Evolutionary conservation across 2,329 filamentous ascomycete genomes (phyloP).

Genomic region (Fusarium secorum): DNA sequence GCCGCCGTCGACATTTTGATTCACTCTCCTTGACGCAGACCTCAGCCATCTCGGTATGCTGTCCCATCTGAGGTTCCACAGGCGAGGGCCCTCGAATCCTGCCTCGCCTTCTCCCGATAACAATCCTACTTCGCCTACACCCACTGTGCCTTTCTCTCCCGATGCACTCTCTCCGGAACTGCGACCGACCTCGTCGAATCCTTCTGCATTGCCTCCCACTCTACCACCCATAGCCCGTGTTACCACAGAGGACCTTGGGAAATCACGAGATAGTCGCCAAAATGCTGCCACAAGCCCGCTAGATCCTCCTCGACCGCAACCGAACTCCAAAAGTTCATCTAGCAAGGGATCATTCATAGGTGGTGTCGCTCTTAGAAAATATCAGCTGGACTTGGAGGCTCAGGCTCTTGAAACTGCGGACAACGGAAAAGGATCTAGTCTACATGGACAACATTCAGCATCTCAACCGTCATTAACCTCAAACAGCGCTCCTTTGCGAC

Average conservation of each 20-base stretch:
- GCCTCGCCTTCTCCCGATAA: constrained; percentile 61
- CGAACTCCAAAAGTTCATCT: constrained; percentile 46
- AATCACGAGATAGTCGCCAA: constrained; percentile 35
- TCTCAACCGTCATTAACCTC: constrained; percentile 30
- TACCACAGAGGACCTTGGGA: constrained; percentile 51
- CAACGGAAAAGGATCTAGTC: constrained; percentile 17
- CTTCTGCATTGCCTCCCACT: constrained; percentile 54
- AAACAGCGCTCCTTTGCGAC: constrained; percentile 39
- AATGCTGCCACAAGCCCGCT: constrained; percentile 36
- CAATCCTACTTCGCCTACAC: constrained; percentile 50
- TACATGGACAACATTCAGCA: constrained; percentile 25
- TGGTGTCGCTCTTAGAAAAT: constrained; percentile 62
- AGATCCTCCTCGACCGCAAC: constrained; percentile 40
- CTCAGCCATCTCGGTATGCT: constrained; percentile 51
- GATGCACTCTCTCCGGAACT: constrained; percentile 51
- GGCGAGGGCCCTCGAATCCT: constrained; percentile 64
- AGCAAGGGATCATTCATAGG: constrained; percentile 60
- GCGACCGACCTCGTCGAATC: constrained; percentile 46
- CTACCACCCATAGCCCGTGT: constrained; percentile 61
- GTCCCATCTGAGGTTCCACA: constrained; percentile 66
- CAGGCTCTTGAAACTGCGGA: constrained; percentile 36
- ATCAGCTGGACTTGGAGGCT: constrained; percentile 51
- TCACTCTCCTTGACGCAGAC: constrained; percentile 31
- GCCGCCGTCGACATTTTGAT: constrained; percentile 35
- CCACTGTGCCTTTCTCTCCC: constrained; percentile 50